Evolutionary conservation across 192 early-diverging fungal genomes (phyloP).

Genomic region (Martensiomyces pterosporus): DNA sequence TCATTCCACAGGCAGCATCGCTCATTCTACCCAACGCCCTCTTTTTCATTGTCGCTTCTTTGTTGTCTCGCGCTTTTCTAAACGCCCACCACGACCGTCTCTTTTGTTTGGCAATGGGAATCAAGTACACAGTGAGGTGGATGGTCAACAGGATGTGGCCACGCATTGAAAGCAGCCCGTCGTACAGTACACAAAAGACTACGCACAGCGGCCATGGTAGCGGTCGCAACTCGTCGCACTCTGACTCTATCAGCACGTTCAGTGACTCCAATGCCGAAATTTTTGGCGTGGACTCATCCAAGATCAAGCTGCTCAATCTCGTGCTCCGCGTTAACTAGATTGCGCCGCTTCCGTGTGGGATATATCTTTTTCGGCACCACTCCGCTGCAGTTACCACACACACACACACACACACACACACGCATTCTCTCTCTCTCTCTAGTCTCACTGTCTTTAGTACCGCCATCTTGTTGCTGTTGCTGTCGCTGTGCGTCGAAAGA

Average conservation of each 20-base stretch:
- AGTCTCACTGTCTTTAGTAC: too few species aligned
- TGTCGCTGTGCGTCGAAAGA: too few species aligned
- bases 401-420: too few species aligned
- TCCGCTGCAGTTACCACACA: too few species aligned
- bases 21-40: too few species aligned
- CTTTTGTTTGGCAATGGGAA: conserved; percentile 26
- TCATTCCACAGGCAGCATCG: too few species aligned
- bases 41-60: too few species aligned
- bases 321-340: conserved; percentile 42
- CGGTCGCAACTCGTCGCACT: conserved; percentile 34
- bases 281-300: conserved; percentile 39
- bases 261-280: conserved; percentile 29
- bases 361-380: conserved; percentile 5
- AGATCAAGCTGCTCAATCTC: conserved; percentile 44
- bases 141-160: conserved; percentile 53
- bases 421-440: too few species aligned
- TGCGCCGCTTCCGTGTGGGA: neutral
- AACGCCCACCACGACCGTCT: too few species aligned
- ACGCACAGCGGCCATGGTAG: conserved; percentile 25
- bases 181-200: conserved; percentile 35
- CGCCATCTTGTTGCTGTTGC: too few species aligned
- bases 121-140: conserved; percentile 52
- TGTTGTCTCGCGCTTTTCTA: too few species aligned
- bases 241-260: conserved; percentile 34
- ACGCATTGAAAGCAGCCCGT: conserved; percentile 35